Evolutionary conservation across 768 basidiomycete species (phyloP).

Genomic region (Glaciozyma antarctica): DNA sequence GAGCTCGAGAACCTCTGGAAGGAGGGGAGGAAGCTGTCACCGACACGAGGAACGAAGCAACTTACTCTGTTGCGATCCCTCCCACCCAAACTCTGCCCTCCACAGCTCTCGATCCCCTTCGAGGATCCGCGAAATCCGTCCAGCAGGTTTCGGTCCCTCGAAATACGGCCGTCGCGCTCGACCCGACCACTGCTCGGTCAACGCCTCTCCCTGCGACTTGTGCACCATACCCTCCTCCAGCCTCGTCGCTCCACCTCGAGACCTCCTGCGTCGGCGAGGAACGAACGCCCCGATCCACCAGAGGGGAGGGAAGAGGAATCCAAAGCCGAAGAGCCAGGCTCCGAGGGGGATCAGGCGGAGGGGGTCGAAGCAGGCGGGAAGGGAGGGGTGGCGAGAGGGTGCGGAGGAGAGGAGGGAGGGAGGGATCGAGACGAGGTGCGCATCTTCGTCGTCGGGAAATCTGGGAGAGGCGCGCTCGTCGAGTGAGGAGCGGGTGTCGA

Average conservation of each 20-base stretch:
- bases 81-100: neutral
- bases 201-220: neutral
- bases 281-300: neutral
- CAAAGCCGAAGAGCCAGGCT: neutral
- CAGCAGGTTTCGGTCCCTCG: neutral
- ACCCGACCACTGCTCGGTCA: neutral
- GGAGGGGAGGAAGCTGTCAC: neutral
- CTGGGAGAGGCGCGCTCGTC: no score
- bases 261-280: neutral
- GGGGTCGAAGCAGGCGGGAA: neutral
- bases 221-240: neutral
- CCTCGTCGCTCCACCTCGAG: neutral
- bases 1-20: neutral
- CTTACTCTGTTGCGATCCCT: neutral
- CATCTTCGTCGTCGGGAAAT: no score
- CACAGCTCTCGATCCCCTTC: neutral
- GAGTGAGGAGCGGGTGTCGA: neutral
- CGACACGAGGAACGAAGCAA: neutral
- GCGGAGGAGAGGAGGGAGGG: neutral
- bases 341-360: neutral
- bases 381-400: neutral
- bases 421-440: neutral
- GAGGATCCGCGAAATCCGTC: neutral
- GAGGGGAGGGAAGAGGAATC: conserved; percentile 1
- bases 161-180: neutral